These are phyloP conservation scores for Globisporangium barbulae DNA, from an alignment of 352 stramenopile genomes.

Conservation along the genomic window DNA sequence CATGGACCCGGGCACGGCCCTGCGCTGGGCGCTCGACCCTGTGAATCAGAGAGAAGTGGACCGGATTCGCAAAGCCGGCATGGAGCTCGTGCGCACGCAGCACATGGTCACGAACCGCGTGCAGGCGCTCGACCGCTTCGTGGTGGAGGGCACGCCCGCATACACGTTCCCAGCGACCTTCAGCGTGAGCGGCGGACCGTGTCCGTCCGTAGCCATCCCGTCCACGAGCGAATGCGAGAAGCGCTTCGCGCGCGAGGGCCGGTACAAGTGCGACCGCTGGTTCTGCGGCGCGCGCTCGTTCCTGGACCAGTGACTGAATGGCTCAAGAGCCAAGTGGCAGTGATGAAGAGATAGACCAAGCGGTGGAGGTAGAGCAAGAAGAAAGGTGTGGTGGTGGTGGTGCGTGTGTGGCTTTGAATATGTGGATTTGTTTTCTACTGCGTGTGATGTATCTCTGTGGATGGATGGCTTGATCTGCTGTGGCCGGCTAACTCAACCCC, in stretches of 20 bases:
- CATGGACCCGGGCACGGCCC: slow-evolving; percentile 34
- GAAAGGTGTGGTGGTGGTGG: background rate
- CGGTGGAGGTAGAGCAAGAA: background rate
- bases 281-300: slow-evolving; percentile 64
- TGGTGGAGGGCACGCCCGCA: slow-evolving; percentile 38
- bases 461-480: background rate
- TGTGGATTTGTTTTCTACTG: background rate
- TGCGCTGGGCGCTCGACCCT: slow-evolving; percentile 52
- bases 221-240: slow-evolving; percentile 39
- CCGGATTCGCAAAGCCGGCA: slow-evolving; percentile 49
- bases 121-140: slow-evolving; percentile 53
- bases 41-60: slow-evolving; percentile 54
- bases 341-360: slow-evolving; percentile 2
- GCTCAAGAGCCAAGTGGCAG: background rate
- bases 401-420: slow-evolving; percentile 8
- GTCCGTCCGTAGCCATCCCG: slow-evolving; percentile 52
- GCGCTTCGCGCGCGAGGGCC: slow-evolving; percentile 45
- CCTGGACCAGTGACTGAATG: slow-evolving; percentile 1
- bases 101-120: slow-evolving; percentile 65
- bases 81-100: slow-evolving; percentile 48
- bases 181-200: slow-evolving; percentile 34
- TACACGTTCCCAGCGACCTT: slow-evolving; percentile 45
- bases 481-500: background rate
- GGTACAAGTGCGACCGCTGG: slow-evolving; percentile 75
- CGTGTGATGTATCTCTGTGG: background rate